phyloP scores from a whole-genome alignment of 768 basidiomycete species.

The Kwoniella sp. region DNA sequence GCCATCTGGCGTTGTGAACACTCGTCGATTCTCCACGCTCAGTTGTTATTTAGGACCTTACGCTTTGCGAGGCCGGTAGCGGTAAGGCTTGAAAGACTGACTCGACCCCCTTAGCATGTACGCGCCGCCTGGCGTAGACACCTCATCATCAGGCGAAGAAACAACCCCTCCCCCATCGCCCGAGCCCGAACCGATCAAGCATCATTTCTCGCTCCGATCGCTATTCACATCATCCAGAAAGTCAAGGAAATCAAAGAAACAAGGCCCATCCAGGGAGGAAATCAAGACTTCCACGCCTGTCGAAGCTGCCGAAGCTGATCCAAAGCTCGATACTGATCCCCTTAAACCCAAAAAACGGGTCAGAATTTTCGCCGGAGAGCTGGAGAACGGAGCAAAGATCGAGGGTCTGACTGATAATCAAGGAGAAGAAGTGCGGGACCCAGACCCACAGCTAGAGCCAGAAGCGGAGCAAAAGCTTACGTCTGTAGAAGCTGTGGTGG shows the following conservation, averaged over 20 bases:
- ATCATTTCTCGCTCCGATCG: constrained; percentile 18
- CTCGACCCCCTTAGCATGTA: constrained; percentile 7
- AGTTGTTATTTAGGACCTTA: too few relatives aligned
- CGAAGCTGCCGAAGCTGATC: constrained; percentile 14
- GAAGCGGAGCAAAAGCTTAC: not conserved
- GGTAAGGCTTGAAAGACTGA: too few relatives aligned
- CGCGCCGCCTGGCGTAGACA: constrained; percentile 15
- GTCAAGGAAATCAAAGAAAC: not conserved
- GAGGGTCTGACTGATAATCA: constrained; percentile 11
- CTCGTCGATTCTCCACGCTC: too few relatives aligned
- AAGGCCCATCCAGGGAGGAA: not conserved
- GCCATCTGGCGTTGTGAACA: too few relatives aligned
- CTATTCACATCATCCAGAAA: constrained; percentile 7
- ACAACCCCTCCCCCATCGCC: constrained; percentile 12
- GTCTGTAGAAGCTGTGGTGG: not conserved
- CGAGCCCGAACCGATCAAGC: not conserved
- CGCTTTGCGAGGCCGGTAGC: too few relatives aligned
- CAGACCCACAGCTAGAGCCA: not conserved
- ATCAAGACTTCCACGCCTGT: constrained; percentile 3
- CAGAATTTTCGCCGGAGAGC: constrained; percentile 11
- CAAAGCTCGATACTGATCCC: constrained; percentile 2
- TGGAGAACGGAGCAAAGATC: constrained; percentile 11
- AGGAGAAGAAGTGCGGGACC: constrained; percentile 2
- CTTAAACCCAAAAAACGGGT: constrained; percentile 9
- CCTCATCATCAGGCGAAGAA: constrained; percentile 17